Evolutionary conservation across 1,284 basidiomycete species (phyloP), one percentile per base, ranked within the genome.

Genomic region (Tremellales sp.): DNA sequence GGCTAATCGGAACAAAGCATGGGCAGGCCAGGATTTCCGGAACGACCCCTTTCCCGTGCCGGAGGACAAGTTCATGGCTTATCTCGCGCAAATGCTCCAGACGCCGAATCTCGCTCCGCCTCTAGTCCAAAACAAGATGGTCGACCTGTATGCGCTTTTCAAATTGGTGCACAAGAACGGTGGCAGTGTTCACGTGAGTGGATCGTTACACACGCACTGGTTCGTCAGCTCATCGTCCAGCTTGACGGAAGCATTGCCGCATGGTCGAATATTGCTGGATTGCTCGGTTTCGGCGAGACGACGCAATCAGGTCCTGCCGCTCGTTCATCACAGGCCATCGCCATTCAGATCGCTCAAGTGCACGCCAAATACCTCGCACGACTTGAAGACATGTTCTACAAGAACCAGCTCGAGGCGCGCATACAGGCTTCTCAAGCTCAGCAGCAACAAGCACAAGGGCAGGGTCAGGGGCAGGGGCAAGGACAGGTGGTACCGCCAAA

Each of bases 161-260:
- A 56, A 52, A 13, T 48, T 65, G 11, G 67, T 67, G 7, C 52
- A 64, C 48, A 56, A 55, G 37, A 67, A 65, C 43, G 64, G 63
- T 25, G 67, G 67, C 15, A 57, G 57, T 48, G 58, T 54, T 2
- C 58, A 60, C 36, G 65, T 65, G 46, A 57, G 64, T 52, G 11
- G 11, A 19, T 11, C n/a, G n/a, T 22, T 3, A 4, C 27, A 3
- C 31, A 17, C 27, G 24, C 19, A n/a, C 36, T 25, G 39, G 42
- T 40, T 37, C 17, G 5, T 17, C 36, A 43, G 24, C 41, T 33
- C 43, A 51, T 25, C 21, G 44, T n/a, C 31, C 31, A 36, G 33
- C 33, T 36, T 17, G 33, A 36, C 15, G 33, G 33, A 4, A 36
- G 19, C 19, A 6, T 36, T n/a, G 33, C 33, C 4, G 33, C 49